A percentile compares a stretch with the other conserved stretches of the same genome.
Evolutionary conservation across 345 rosid genomes (phyloP).

Genomic region (Gossypium arboreum): DNA sequence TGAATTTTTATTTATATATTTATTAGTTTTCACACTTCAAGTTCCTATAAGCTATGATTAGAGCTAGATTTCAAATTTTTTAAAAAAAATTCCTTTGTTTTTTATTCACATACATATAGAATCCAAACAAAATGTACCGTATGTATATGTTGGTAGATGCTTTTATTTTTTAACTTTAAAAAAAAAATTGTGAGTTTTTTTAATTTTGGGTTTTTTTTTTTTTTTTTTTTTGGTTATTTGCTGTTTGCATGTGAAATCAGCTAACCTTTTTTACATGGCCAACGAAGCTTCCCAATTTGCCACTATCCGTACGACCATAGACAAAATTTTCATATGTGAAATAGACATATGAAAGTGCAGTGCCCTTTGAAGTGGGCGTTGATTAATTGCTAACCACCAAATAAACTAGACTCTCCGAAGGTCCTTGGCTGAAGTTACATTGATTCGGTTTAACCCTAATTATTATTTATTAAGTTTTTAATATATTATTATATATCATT

Average conservation of each 20-base stretch:
- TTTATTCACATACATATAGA: neutral
- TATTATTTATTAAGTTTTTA: too few relatives aligned
- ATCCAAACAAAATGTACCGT: neutral
- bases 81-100: rapidly evolving
- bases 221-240: neutral
- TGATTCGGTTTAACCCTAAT: too few relatives aligned
- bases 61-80: neutral
- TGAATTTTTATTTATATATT: neutral
- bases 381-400: neutral
- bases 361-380: neutral
- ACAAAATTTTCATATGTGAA: neutral
- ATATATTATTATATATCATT: too few relatives aligned
- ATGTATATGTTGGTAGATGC: neutral
- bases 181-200: too few relatives aligned
- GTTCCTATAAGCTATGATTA: neutral
- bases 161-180: too few relatives aligned
- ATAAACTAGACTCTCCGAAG: too few relatives aligned
- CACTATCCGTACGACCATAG: neutral
- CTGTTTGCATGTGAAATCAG: neutral
- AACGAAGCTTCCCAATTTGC: slow-evolving; percentile 6
- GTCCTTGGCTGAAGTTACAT: too few relatives aligned
- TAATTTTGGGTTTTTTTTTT: too few relatives aligned
- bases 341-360: neutral
- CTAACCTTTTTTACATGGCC: neutral
- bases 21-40: neutral